These are phyloP conservation scores for Debaryomycetaceae sp. DNA, from an alignment of 1,139 yeast species.

Conservation along the genomic window DNA sequence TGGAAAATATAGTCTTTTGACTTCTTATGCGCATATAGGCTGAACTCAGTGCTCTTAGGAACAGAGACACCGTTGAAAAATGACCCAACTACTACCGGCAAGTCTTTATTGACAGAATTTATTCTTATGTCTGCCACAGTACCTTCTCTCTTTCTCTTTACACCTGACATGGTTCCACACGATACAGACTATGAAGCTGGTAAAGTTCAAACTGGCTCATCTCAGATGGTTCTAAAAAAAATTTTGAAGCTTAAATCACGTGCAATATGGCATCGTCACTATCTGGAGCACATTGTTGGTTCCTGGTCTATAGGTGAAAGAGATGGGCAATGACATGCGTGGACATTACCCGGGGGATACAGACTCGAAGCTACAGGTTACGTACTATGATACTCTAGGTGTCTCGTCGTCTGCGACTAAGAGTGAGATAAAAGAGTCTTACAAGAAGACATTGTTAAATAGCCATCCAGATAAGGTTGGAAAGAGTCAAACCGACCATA, in stretches of 20 bases:
- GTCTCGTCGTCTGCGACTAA: conserved; percentile 34
- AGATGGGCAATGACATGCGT: not conserved
- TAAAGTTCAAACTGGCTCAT: not conserved
- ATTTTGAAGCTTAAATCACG: not conserved
- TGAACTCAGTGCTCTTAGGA: conserved; percentile 58
- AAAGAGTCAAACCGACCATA: conserved; percentile 9
- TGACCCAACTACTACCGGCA: conserved; percentile 45
- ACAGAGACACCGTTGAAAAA: conserved; percentile 75
- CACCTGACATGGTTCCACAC: conserved; percentile 13
- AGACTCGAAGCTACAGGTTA: conserved; percentile 4
- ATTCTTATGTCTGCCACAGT: conserved; percentile 29
- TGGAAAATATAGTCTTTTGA: conserved; percentile 52
- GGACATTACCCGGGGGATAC: not conserved
- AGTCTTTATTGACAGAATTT: conserved; percentile 27
- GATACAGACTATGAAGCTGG: not conserved
- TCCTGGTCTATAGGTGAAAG: not conserved
- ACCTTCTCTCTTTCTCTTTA: conserved; percentile 20
- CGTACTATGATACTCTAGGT: conserved; percentile 54
- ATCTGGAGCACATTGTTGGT: not conserved
- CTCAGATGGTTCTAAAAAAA: not conserved
- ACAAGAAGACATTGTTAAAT: conserved; percentile 52
- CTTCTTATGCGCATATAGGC: conserved; percentile 56
- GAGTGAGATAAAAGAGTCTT: conserved; percentile 56
- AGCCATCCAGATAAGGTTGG: conserved; percentile 74
- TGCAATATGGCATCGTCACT: not conserved